Conservation (phyloP, 2,329 filamentous ascomycete genomes). For the Arthrobotrys conoides region DNA sequence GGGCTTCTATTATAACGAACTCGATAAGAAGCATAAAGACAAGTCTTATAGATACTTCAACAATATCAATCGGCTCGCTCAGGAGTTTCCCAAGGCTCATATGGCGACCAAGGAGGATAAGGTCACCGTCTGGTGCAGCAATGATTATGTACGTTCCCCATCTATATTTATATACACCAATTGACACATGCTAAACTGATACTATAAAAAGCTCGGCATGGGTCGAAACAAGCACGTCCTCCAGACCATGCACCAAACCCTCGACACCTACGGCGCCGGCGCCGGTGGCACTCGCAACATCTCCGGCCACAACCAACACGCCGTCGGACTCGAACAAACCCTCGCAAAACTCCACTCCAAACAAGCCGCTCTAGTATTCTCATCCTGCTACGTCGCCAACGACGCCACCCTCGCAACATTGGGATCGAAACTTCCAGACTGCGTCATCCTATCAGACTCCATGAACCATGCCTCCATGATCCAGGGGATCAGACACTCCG, state of each 20-base stretch:
- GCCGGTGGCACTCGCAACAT: conserved; percentile 98
- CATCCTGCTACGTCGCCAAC: conserved; percentile 98
- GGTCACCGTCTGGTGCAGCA: conserved; percentile 99
- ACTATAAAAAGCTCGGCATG: conserved; percentile 81
- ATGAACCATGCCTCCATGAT: conserved; percentile 99
- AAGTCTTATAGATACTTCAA: conserved; percentile 99
- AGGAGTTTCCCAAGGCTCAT: conserved; percentile 95
- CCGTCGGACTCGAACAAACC: conserved; percentile 83
- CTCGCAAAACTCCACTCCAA: conserved; percentile 91
- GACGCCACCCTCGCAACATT: conserved; percentile 96
- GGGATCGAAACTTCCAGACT: conserved; percentile 96
- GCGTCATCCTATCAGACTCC: conserved; percentile 97
- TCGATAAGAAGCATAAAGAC: conserved; percentile 99
- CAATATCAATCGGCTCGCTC: conserved; percentile 98
- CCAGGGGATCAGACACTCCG: conserved; percentile 96
- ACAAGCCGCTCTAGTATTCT: conserved; percentile 92
- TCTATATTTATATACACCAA: neutral
- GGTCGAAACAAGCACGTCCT: conserved; percentile 89
- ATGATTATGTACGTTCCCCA: conserved; percentile 78
- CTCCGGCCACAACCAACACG: conserved; percentile 96
- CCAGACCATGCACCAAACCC: conserved; percentile 91
- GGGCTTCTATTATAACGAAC: conserved; percentile 85
- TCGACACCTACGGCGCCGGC: conserved; percentile 94
- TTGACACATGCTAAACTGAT: conserved; percentile 3
- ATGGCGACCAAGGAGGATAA: conserved; percentile 85